Conservation (phyloP, 805 yeast species). For the Metschnikowia cerradonensis region DNA sequence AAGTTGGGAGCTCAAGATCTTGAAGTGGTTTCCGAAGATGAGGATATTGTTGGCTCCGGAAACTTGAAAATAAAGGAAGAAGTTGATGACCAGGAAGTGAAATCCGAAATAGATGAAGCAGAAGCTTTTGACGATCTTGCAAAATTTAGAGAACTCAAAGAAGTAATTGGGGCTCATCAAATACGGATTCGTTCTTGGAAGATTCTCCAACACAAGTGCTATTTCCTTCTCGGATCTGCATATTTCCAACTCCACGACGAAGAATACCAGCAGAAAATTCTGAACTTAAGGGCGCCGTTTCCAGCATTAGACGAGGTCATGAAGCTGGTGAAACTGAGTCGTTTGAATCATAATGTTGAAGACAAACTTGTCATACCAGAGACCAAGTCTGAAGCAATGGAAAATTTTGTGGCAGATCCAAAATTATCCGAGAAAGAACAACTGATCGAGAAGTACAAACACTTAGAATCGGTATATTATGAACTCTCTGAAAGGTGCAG, state of each 20-base stretch:
- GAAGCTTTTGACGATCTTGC: conserved; percentile 5
- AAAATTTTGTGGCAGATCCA: not conserved
- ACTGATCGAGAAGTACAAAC: conserved; percentile 30
- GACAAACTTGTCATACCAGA: not conserved
- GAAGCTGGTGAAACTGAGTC: conserved; percentile 1
- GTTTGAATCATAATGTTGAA: not conserved
- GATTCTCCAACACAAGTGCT: conserved; percentile 69
- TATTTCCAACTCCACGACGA: conserved; percentile 52
- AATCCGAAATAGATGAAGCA: not conserved
- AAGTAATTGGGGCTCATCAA: conserved; percentile 21
- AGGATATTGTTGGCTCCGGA: not conserved
- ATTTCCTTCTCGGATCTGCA: conserved; percentile 73
- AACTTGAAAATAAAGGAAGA: not conserved
- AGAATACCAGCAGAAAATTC: conserved; percentile 28
- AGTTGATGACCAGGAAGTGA: not conserved
- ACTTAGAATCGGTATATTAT: conserved; percentile 51
- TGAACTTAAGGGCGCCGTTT: conserved; percentile 10
- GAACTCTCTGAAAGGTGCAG: conserved; percentile 60
- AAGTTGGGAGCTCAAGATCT: conserved; percentile 23
- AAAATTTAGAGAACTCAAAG: conserved; percentile 17
- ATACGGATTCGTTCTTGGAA: conserved; percentile 45
- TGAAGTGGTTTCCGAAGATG: conserved; percentile 5
- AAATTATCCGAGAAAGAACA: not conserved
- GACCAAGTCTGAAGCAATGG: not conserved
- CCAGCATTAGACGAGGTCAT: conserved; percentile 1